phyloP scores from a whole-genome alignment of 2,329 filamentous ascomycete species.

The Plectosphaerella sp. region DNA sequence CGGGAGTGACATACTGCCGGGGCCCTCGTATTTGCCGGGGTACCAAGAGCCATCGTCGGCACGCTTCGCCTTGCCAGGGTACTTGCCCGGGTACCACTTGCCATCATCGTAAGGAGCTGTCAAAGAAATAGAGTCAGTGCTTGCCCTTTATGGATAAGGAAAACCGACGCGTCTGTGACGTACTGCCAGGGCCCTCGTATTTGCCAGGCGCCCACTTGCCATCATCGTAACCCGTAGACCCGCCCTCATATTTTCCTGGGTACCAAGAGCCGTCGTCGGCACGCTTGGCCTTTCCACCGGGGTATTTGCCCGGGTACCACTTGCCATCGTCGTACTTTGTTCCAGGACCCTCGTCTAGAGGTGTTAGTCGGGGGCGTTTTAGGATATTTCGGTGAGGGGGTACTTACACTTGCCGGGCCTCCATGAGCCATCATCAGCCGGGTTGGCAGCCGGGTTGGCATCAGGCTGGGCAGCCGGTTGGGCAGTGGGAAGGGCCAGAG shows the following conservation, averaged over 20 bases:
- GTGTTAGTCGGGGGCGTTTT: no score
- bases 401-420: constrained; percentile 6
- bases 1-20: background rate
- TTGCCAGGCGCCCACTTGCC: constrained; percentile 6
- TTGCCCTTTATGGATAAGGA: no score
- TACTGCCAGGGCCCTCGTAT: constrained; percentile 6
- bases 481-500: constrained; percentile 8
- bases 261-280: constrained; percentile 5
- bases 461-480: background rate
- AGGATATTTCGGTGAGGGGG: no score
- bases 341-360: no score
- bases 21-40: constrained; percentile 7
- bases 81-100: constrained; percentile 8
- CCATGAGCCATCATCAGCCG: constrained; percentile 6
- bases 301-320: constrained; percentile 8
- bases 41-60: constrained; percentile 7
- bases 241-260: constrained; percentile 6
- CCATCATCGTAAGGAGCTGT: constrained; percentile 3
- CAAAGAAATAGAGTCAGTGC: no score
- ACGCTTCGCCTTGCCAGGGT: constrained; percentile 3
- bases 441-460: constrained; percentile 3
- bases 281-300: constrained; percentile 3
- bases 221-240: constrained; percentile 3
- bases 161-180: no score
- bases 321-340: constrained; percentile 8